Base-by-base conservation (phyloP, 345 rosid species). In the Angophora floribunda region DNA sequence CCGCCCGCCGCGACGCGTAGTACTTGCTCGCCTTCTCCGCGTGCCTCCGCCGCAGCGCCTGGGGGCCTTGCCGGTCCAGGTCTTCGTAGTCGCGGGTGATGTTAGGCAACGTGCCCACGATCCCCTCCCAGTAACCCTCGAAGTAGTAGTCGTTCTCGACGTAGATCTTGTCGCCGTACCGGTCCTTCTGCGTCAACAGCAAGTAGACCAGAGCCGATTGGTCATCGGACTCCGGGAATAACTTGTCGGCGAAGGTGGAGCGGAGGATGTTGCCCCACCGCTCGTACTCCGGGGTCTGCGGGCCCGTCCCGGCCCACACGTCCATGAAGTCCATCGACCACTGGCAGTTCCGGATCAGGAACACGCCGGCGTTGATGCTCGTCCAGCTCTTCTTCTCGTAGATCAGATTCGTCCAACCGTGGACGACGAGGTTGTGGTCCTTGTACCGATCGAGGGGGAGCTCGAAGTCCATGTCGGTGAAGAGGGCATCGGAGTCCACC, bases 271-370 rank as follows among this genome's bases (percentile, higher is more conserved):
- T 51, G 22, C 98, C 99, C 99, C 99, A 98, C 21, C 93, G 94
- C 0, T n/a, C 28, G 89, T 87, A 94, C 19, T 97, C 98, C 1
- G 92, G 85, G 30, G 93, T 57, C 52, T 94, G 92, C 9, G 99
- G 99, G 21, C 99, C 99, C 95, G 93, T 94, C 4, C 88, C 85
- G 63, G 96, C 93, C 99, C 99, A 98, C 32, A 87, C 91, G 45
- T 95, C 94, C 87, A 98, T 92, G 59, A 98, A 94, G 65, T 98
- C 99, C 98, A 98, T 94, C 17, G 99, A 98, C 99, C 99, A 98
- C 89, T 97, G 99, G 89, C 99, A 97, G 88, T 97, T 98, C 21
- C 99, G 91, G 52, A 97, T 94, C 19, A 98, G 85, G 90, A 98
- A 95, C 61, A 95, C 95, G 86, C 99, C 99, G 84, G 99, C 96